These are phyloP conservation scores for Umbelopsis isabellina DNA, from an alignment of 192 early-diverging fungal species.

Conservation along the genomic window DNA sequence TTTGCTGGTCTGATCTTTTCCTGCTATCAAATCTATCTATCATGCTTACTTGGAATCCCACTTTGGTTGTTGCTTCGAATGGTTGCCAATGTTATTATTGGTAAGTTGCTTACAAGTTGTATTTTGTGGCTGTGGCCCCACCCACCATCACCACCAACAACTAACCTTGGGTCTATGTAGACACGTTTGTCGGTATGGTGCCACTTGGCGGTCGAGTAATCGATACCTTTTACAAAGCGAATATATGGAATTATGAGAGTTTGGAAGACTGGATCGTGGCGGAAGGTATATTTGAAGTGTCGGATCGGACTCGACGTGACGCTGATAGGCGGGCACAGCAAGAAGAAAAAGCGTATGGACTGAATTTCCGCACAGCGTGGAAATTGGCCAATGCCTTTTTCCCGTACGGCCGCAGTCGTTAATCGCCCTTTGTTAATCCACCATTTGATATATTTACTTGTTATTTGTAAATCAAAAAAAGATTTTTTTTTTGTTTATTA, in stretches of 20 bases:
- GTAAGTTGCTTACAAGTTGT: neutral
- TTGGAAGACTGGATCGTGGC: conserved; percentile 21
- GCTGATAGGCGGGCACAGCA: neutral
- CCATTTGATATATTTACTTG: neutral
- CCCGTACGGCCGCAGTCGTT: neutral
- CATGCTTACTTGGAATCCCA: conserved; percentile 28
- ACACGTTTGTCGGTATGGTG: conserved; percentile 26
- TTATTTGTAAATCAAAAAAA: neutral
- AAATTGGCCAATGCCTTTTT: conserved; percentile 3
- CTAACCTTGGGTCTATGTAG: neutral
- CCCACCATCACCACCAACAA: neutral
- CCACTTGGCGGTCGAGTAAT: conserved; percentile 25
- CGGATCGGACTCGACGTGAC: conserved; percentile 5
- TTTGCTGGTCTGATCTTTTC: conserved; percentile 15
- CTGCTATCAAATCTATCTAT: conserved; percentile 34
- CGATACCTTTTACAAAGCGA: conserved; percentile 34
- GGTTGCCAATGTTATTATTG: conserved; percentile 25
- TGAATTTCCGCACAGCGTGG: conserved; percentile 14
- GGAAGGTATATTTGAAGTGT: conserved; percentile 13
- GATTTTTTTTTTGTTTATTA: too few relatives aligned
- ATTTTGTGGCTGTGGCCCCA: neutral
- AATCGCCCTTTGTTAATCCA: neutral
- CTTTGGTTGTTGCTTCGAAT: conserved; percentile 31
- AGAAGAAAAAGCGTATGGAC: conserved; percentile 11
- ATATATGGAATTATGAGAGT: conserved; percentile 33